Evolutionary conservation across 352 stramenopile species (phyloP), one percentile per base, ranked within the genome.

Genomic region (Globisporangium radiosum): DNA sequence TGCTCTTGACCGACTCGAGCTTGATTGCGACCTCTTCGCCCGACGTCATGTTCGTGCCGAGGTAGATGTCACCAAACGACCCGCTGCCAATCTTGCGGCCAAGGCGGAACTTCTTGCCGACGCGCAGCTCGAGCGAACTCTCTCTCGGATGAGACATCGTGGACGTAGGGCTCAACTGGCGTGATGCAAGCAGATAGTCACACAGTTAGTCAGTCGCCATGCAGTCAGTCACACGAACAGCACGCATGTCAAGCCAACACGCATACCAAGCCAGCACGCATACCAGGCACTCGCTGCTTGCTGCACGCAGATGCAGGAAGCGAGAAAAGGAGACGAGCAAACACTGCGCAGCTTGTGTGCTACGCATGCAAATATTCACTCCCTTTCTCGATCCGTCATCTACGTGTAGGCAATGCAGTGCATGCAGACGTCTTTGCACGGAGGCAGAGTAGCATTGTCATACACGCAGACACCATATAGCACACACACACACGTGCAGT

Each of bases 21-120:
- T 99, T 99, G 72, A 99, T 99, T 47, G 96, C 98, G 57, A 99
- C 97, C 73, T 99, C 89, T 69, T 96, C 87, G 52, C 90, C 95
- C n/a, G 94, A 98, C n/a, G 96, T 98, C 91, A 99, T 98, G 80
- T 99, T 99, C 10, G 96, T 99, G 47, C 98, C 97, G 37, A 99
- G 79, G 75, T 99, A 99, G 65, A 99, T 99, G 72, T 99, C 98
- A 52, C 98, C 98, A 71, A 99, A 99, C 13, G 97, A 99, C 36
- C 98, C 98, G 59, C 85, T 98, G 56, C 98, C 97, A 68, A 99
- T 99, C 80, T 99, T 99, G 59, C 94, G 90, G 53, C 97, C 97
- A 19, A 99, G 85, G 7, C 97, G 94, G 78, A 99, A 99, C 77
- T 99, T 99, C 73, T 99, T 99, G 65, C 97, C 97, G 33, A 99